Conservation (phyloP, 2,329 filamentous ascomycete species). For the Ascochyta fabae region DNA sequence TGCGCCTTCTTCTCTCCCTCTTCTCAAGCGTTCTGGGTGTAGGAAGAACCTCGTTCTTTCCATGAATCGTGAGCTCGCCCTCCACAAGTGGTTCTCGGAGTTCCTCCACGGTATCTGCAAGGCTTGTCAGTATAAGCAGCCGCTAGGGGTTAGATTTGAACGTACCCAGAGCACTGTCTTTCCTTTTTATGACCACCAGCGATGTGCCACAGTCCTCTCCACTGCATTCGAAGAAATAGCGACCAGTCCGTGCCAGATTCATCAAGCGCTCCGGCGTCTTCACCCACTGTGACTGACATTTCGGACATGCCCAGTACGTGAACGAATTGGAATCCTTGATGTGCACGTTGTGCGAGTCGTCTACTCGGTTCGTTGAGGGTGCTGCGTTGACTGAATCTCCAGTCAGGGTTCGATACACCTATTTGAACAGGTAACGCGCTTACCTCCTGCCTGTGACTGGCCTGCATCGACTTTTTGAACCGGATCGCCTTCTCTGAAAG, state of each 20-base stretch:
- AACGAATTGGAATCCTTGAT: background rate
- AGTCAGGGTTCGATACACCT: background rate
- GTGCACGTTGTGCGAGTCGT: background rate
- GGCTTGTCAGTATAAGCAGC: background rate
- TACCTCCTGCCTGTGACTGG: background rate
- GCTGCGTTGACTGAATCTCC: background rate
- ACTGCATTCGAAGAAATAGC: background rate
- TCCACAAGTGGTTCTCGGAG: background rate
- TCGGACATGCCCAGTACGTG: slow-evolving; percentile 2
- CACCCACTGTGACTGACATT: background rate
- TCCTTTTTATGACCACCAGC: background rate
- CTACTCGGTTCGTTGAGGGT: background rate
- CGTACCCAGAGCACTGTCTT: background rate
- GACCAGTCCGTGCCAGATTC: background rate
- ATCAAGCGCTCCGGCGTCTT: background rate
- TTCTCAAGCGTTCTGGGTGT: background rate
- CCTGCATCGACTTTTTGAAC: background rate
- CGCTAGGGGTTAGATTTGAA: background rate
- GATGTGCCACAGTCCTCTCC: background rate
- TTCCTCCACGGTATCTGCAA: background rate
- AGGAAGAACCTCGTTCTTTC: background rate
- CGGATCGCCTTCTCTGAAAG: background rate
- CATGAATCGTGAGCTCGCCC: background rate
- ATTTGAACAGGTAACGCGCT: background rate
- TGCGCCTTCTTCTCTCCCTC: background rate